A percentile compares a stretch with the other conserved stretches of the same genome.
Evolutionary conservation across 225 moss, liverwort and hornwort species (phyloP).

Genomic region (Sphagnum tenellum): DNA sequence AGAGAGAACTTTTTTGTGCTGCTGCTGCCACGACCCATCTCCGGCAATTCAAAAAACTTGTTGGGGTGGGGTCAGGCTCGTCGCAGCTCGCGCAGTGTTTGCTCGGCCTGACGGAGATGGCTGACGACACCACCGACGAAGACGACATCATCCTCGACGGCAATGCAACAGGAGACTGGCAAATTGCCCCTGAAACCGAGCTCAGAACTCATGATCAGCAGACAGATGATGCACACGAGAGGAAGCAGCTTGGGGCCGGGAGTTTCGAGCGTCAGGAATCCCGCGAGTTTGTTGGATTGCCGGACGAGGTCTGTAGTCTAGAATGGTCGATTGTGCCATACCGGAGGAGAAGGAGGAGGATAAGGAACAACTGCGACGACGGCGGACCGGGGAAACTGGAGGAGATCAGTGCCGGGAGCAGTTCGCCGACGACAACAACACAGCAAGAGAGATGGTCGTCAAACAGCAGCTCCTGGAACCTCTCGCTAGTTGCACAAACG

Average conservation of each 20-base stretch:
- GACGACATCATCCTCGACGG: conserved; percentile 53
- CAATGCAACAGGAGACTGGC: conserved; percentile 17
- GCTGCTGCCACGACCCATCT: too few species aligned
- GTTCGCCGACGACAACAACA: conserved; percentile 19
- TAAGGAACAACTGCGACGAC: too few species aligned
- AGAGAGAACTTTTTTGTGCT: neutral
- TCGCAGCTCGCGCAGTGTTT: conserved; percentile 54
- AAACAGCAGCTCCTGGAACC: conserved; percentile 50
- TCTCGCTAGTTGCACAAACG: conserved; percentile 31
- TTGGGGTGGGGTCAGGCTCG: conserved; percentile 34
- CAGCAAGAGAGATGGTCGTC: conserved; percentile 55
- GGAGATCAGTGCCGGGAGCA: neutral
- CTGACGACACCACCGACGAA: conserved; percentile 48
- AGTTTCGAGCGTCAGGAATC: too few species aligned
- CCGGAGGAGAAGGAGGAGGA: too few species aligned
- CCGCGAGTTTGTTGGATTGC: too few species aligned
- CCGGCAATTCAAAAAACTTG: conserved; percentile 13
- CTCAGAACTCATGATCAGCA: too few species aligned
- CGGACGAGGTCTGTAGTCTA: too few species aligned
- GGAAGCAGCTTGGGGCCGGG: too few species aligned
- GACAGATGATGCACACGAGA: too few species aligned
- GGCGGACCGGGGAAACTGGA: too few species aligned
- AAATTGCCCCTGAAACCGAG: neutral
- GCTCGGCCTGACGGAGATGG: conserved; percentile 49
- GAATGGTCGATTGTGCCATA: too few species aligned